Evolutionary conservation across 2,329 filamentous ascomycete genomes (phyloP), one percentile per base, ranked within the genome.

Genomic region (Pochonia chlamydosporia): DNA sequence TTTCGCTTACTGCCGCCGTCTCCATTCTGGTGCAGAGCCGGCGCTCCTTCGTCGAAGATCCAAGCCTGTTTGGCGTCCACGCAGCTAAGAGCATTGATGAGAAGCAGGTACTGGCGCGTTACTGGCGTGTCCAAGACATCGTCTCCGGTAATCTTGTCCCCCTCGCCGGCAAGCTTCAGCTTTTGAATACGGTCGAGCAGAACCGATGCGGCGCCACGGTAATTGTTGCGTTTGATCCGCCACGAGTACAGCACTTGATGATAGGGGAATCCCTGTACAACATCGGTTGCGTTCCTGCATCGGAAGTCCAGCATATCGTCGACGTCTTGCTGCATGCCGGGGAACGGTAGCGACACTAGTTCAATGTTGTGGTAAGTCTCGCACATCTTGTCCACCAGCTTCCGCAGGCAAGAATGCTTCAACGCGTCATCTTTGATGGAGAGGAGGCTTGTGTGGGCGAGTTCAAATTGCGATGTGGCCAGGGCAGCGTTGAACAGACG

Each of bases 241-340:
- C 92, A 96, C 3, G 91, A 84, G 64, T 96, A 96, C 41, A 97
- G 79, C 48, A 96, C 85, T 58, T 92, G 87, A 61, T 93, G 88
- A 61, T 91, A 95, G 3, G 89, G 87, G n/a, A 89, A 87, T 9
- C 79, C 81, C 33, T 69, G 72, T 48, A 71, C 73, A 31, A 89
- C 78, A 47, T 89, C 85, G 37, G 81, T 72, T 30, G 84, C 81
- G 47, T 80, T 78, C 53, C 80, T 80, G 62, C 87, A 89, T 57
- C 88, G 81, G 30, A 83, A 79, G 6, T 80, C 72, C 10, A 99
- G 78, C 31, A 89, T 83, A 5, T 82, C 80, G 61, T 99, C 92
- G 16, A 96, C 85, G 21, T 85, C 79, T 46, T 84, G 81, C 56
- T 86, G 81, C 40, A 96, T 79, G 18, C 84, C 83, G 0, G 87